A percentile compares a stretch with the other conserved stretches of the same genome.
Evolutionary conservation across 768 basidiomycete genomes (phyloP).

Genomic region (Chalciporus chontae): DNA sequence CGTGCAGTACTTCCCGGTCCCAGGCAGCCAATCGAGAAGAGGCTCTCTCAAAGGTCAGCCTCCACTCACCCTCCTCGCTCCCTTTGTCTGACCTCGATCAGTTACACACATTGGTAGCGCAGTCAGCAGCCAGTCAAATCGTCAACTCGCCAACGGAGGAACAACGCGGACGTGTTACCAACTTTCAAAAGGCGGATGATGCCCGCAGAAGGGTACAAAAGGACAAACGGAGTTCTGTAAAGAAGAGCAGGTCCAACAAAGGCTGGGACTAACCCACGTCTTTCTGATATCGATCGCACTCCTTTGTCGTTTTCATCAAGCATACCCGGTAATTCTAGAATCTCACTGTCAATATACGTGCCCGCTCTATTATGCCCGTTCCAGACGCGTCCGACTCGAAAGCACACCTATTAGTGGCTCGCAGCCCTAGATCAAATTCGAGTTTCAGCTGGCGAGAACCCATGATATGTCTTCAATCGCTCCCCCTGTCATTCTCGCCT

Average conservation of each 20-base stretch:
- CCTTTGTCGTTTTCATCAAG: neutral
- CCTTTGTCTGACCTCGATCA: slow-evolving; percentile 1
- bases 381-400: neutral
- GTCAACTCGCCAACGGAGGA: slow-evolving; percentile 19
- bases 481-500: neutral
- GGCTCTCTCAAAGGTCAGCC: slow-evolving; percentile 58
- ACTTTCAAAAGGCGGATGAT: slow-evolving; percentile 19
- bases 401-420: no score
- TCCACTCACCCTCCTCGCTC: neutral
- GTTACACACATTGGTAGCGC: slow-evolving; percentile 26
- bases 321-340: neutral
- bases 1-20: slow-evolving; percentile 69
- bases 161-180: slow-evolving; percentile 25
- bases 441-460: neutral
- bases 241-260: slow-evolving; percentile 26
- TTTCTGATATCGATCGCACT: neutral
- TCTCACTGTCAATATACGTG: neutral
- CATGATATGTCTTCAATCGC: neutral
- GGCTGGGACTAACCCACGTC: slow-evolving; percentile 21
- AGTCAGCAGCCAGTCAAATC: slow-evolving; percentile 23
- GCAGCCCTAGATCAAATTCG: neutral
- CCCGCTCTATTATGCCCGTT: neutral
- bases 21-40: slow-evolving; percentile 76
- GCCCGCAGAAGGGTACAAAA: slow-evolving; percentile 25
- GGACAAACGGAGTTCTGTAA: slow-evolving; percentile 22